Conservation (phyloP, 768 basidiomycete genomes). For the Mycena olivaceomarginata region DNA sequence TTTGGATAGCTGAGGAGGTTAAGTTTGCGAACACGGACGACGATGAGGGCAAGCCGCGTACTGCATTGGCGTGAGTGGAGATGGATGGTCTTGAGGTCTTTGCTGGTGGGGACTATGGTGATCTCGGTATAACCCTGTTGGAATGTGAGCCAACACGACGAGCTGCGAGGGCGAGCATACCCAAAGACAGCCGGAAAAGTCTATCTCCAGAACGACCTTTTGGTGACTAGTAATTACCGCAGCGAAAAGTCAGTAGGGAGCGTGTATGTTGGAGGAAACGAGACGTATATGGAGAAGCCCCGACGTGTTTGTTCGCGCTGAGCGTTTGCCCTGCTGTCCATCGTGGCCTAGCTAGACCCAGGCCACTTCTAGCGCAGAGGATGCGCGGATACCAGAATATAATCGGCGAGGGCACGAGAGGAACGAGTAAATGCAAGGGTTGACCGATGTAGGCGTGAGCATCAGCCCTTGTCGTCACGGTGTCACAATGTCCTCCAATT, state of each 20-base stretch:
- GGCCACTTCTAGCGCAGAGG: constrained; percentile 30
- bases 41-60: constrained; percentile 60
- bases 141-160: constrained; percentile 25
- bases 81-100: constrained; percentile 88
- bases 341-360: constrained; percentile 46
- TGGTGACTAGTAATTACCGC: constrained; percentile 92
- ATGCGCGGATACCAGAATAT: constrained; percentile 48
- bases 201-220: constrained; percentile 95
- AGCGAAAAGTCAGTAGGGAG: constrained; percentile 63
- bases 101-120: constrained; percentile 87
- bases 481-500: neutral
- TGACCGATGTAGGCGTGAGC: constrained; percentile 39
- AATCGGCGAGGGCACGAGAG: constrained; percentile 47
- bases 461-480: constrained; percentile 21
- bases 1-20: constrained; percentile 75
- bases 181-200: constrained; percentile 92
- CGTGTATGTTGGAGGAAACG: constrained; percentile 52
- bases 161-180: constrained; percentile 63
- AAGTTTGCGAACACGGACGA: constrained; percentile 41
- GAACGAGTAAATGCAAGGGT: constrained; percentile 31
- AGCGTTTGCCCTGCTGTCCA: constrained; percentile 74
- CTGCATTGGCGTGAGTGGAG: constrained; percentile 94
- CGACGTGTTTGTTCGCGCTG: constrained; percentile 88
- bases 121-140: constrained; percentile 94
- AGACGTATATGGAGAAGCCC: constrained; percentile 94